Base-by-base conservation (phyloP, 176 grass and related monocot genomes). In the Leersia perrieri region DNA sequence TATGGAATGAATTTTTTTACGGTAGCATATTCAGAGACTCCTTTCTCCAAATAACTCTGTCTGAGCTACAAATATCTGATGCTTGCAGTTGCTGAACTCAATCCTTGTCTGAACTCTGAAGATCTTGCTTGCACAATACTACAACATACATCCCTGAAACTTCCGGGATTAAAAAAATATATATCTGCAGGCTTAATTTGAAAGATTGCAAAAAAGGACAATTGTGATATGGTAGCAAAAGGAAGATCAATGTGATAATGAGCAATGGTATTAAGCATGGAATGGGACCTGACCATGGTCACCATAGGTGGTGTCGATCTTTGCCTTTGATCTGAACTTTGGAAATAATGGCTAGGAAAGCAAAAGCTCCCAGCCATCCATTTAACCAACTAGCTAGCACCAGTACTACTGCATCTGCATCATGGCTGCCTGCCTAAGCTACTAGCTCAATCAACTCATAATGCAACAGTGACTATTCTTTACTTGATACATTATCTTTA, bases 281-380 rank as follows among this genome's bases (percentile, higher is more conserved):
- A 83, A 64, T 25, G 41, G 39, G 60, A 30, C 80, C 9, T 70
- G 66, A 14, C 29, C 80, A 31, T 88, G 63, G 35, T 23, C 72
- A 63, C 51, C 65, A 60, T 51, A 15, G 45, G 7, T 11, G n/a
- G 2, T 69, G 77, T 39, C 45, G 14, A 9, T 53, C n/a, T 28
- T 35, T 3, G 22, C 64, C 51, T 69, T 16, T 42, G 30, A 22
- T 39, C 1, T 30, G 47, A 63, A 29, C 51, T 69, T 69, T 40
- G 30, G 66, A 13, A 62, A 87, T 76, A 75, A 76, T 72, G 67
- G 34, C 25, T 42, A 20, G 9, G 79, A 81, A 62, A 81, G 79
- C 68, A 62, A 12, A 72, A 81, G 35, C 51, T 25, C 36, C 0
- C 51, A 33, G 79, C 79, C 79, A 81, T 72, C 53, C 53, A 62